phyloP scores from a whole-genome alignment of 257 asterid genomes.

The Solanum ossicruentum region DNA sequence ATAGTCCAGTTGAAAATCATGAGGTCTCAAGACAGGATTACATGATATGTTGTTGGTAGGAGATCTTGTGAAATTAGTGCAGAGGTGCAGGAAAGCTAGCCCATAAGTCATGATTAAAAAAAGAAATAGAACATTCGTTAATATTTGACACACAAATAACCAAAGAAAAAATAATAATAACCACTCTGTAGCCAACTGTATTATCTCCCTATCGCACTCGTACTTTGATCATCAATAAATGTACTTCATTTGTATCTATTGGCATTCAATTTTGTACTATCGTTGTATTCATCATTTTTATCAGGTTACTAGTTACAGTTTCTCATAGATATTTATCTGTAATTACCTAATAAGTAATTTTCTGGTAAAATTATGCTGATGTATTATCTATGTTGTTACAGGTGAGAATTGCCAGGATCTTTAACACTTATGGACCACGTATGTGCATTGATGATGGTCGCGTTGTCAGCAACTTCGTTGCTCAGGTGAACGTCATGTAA shows the following conservation, averaged over 20 bases:
- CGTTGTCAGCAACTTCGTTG: constrained; percentile 96
- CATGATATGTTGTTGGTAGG: not conserved
- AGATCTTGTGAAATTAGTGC: not conserved
- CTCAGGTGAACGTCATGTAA: constrained; percentile 52
- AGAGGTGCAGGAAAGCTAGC: no score
- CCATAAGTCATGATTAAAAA: no score
- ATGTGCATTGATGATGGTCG: constrained; percentile 99
- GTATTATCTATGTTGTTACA: constrained; percentile 6
- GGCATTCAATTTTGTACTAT: not conserved
- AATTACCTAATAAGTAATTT: not conserved
- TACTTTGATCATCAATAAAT: not conserved
- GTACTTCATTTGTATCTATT: not conserved
- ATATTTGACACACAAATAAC: not conserved
- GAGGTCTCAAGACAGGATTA: not conserved
- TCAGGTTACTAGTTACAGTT: not conserved
- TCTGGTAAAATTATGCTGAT: not conserved
- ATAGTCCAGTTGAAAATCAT: not conserved
- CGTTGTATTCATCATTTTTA: not conserved
- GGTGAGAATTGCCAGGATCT: constrained; percentile 96
- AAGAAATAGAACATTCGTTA: not conserved
- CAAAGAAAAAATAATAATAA: not conserved
- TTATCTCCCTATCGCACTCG: not conserved
- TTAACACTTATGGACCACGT: constrained; percentile 94
- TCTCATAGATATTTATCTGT: not conserved
- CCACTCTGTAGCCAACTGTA: not conserved